These are phyloP conservation scores for Taiozyma onychis DNA, from an alignment of 1,139 yeast genomes.

Conservation along the genomic window DNA sequence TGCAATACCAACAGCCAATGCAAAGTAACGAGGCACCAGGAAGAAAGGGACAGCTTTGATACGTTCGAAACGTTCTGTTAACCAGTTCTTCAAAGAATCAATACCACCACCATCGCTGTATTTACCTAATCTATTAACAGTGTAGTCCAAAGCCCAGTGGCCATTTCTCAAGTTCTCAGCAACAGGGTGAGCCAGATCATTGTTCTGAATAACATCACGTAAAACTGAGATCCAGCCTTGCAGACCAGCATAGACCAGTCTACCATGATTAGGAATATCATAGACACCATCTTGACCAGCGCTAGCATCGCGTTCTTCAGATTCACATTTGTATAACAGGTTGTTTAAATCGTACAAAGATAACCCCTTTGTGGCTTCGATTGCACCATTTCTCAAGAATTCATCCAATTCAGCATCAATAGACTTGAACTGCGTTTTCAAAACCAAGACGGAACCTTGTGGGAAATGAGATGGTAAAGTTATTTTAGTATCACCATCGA, in stretches of 20 bases:
- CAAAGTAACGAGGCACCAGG: slow-evolving; percentile 81
- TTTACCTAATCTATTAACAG: slow-evolving; percentile 55
- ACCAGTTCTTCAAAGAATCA: slow-evolving; percentile 59
- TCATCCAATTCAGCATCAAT: slow-evolving; percentile 61
- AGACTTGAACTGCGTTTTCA: slow-evolving; percentile 54
- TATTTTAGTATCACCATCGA: slow-evolving; percentile 44
- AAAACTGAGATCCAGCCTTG: slow-evolving; percentile 88
- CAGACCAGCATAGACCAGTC: slow-evolving; percentile 78
- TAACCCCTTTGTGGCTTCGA: slow-evolving; percentile 60
- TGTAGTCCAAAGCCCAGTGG: slow-evolving; percentile 83
- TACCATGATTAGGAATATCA: slow-evolving; percentile 66
- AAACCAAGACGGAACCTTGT: slow-evolving; percentile 86
- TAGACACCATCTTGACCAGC: slow-evolving; percentile 70
- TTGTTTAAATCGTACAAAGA: slow-evolving; percentile 69
- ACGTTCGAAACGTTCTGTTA: slow-evolving; percentile 57
- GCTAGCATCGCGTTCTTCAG: slow-evolving; percentile 83
- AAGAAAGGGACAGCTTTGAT: slow-evolving; percentile 69
- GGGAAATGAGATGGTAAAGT: slow-evolving; percentile 59
- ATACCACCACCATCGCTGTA: slow-evolving; percentile 46
- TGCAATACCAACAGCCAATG: slow-evolving; percentile 70
- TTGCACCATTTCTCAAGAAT: slow-evolving; percentile 65
- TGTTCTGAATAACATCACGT: slow-evolving; percentile 54
- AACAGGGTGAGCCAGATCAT: slow-evolving; percentile 79
- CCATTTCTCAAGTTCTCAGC: slow-evolving; percentile 80
- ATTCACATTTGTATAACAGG: slow-evolving; percentile 70